These are phyloP conservation scores for Parachaetomium inaequale DNA, from an alignment of 495 filamentous ascomycete species.

Conservation along the genomic window DNA sequence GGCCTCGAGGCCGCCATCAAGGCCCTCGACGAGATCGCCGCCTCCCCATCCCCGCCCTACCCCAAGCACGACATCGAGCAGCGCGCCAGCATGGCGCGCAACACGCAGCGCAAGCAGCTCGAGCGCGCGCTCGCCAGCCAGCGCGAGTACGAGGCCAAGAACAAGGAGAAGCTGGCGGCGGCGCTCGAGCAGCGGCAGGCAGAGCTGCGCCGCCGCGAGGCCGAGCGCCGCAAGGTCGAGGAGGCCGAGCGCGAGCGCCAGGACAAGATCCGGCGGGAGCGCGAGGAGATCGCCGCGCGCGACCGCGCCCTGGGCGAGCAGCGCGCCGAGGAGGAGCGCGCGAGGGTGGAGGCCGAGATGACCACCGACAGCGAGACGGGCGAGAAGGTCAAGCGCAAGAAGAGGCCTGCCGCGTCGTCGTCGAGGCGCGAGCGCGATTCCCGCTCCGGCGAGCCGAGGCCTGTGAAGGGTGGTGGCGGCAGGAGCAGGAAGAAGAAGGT, in stretches of 20 bases:
- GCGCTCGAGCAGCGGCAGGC: constrained; percentile 74
- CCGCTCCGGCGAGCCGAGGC: constrained; percentile 15
- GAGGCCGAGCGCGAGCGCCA: constrained; percentile 66
- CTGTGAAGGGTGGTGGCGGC: constrained; percentile 5
- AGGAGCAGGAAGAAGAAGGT: constrained; percentile 21
- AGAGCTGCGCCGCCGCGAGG: constrained; percentile 68
- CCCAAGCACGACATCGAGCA: constrained; percentile 85
- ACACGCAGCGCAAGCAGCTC: constrained; percentile 88
- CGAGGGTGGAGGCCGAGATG: constrained; percentile 63
- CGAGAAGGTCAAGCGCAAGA: constrained; percentile 71
- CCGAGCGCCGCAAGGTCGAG: constrained; percentile 55
- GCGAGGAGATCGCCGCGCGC: constrained; percentile 70
- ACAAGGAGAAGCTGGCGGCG: constrained; percentile 73
- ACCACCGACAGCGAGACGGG: constrained; percentile 76
- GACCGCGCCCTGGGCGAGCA: constrained; percentile 66
- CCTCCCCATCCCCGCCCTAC: constrained; percentile 82
- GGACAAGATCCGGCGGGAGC: constrained; percentile 74
- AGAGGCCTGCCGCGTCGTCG: constrained; percentile 48
- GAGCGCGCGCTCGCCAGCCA: constrained; percentile 79
- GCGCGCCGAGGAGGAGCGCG: constrained; percentile 68
- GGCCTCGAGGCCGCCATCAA: constrained; percentile 92
- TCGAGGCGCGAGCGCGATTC: constrained; percentile 10
- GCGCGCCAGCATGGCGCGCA: constrained; percentile 92
- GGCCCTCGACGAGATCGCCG: constrained; percentile 71
- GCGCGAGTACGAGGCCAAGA: constrained; percentile 88